These are phyloP conservation scores for Actinomortierella wolfii DNA, from an alignment of 371 early-diverging fungal species.

Conservation along the genomic window DNA sequence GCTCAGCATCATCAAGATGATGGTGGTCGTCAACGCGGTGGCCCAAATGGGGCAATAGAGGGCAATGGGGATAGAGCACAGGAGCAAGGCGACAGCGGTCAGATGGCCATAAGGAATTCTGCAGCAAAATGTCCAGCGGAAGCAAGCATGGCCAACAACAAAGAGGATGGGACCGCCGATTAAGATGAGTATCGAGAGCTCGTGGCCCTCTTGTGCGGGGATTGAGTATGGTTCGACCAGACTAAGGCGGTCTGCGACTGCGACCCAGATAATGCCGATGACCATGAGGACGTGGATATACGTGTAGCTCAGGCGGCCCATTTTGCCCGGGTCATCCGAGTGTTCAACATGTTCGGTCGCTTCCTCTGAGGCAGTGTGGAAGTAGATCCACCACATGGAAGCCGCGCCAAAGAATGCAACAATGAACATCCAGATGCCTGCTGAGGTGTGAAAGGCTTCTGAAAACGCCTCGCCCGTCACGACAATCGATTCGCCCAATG, in stretches of 20 bases:
- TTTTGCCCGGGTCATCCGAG: slow-evolving; percentile 26
- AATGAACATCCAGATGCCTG: slow-evolving; percentile 28
- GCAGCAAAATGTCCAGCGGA: slow-evolving; percentile 24
- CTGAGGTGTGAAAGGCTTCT: slow-evolving; percentile 10
- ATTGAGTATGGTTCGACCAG: slow-evolving; percentile 16
- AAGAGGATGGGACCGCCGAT: slow-evolving; percentile 35
- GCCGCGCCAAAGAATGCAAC: slow-evolving; percentile 23
- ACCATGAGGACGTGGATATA: slow-evolving; percentile 40
- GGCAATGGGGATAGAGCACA: slow-evolving; percentile 27
- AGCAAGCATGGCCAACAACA: slow-evolving; percentile 32
- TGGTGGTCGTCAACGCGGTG: slow-evolving; percentile 24
- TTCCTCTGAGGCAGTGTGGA: slow-evolving; percentile 26
- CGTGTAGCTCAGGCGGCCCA: slow-evolving; percentile 35
- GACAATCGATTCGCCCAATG: slow-evolving; percentile 36
- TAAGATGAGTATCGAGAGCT: slow-evolving; percentile 10
- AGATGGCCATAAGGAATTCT: slow-evolving; percentile 18
- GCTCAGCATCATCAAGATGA: slow-evolving; percentile 10
- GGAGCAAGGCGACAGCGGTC: slow-evolving; percentile 7
- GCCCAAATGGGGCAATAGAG: slow-evolving; percentile 34
- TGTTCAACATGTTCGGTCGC: slow-evolving; percentile 23
- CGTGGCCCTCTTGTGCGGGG: slow-evolving; percentile 16
- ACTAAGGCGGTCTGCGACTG: slow-evolving; percentile 30
- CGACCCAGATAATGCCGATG: slow-evolving; percentile 35
- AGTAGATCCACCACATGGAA: slow-evolving; percentile 46
- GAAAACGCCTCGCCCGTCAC: slow-evolving; percentile 32